These are phyloP conservation scores for Chlorella ohadii DNA, from an alignment of 139 green algal species.

Conservation along the genomic window DNA sequence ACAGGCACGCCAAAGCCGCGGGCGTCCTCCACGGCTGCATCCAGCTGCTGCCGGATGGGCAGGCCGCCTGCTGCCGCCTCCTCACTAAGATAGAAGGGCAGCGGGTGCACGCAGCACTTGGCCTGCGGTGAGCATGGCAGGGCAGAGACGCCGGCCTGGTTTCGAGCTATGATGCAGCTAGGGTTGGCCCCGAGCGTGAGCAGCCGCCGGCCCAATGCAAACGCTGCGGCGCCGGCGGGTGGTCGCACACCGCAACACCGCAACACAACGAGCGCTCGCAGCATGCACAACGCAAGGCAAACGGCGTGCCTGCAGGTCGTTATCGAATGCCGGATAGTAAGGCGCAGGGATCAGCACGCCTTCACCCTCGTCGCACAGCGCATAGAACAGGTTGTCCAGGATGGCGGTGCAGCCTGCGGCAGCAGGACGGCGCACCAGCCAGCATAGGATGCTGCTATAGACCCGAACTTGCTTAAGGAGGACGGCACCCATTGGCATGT, in stretches of 20 bases:
- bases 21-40: constrained; percentile 41
- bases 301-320: constrained; percentile 64
- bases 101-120: constrained; percentile 48
- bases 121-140: constrained; percentile 49
- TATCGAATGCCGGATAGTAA: constrained; percentile 88
- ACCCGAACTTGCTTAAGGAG: too few species aligned
- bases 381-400: constrained; percentile 71
- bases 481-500: too few species aligned
- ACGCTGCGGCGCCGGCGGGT: too few species aligned
- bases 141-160: too few species aligned
- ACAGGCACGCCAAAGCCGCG: constrained; percentile 40
- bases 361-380: constrained; percentile 49
- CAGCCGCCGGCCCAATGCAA: too few species aligned
- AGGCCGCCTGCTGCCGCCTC: background rate
- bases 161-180: too few species aligned
- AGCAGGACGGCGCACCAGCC: too few species aligned
- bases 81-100: constrained; percentile 59
- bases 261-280: too few species aligned
- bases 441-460: too few species aligned
- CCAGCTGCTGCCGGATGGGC: constrained; percentile 50
- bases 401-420: constrained; percentile 59
- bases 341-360: constrained; percentile 76
- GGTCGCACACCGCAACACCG: too few species aligned
- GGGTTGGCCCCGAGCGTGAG: too few species aligned
- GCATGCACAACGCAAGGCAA: too few species aligned